Base-by-base conservation (phyloP, 768 basidiomycete species). In the Gloeophyllum trabeum region DNA sequence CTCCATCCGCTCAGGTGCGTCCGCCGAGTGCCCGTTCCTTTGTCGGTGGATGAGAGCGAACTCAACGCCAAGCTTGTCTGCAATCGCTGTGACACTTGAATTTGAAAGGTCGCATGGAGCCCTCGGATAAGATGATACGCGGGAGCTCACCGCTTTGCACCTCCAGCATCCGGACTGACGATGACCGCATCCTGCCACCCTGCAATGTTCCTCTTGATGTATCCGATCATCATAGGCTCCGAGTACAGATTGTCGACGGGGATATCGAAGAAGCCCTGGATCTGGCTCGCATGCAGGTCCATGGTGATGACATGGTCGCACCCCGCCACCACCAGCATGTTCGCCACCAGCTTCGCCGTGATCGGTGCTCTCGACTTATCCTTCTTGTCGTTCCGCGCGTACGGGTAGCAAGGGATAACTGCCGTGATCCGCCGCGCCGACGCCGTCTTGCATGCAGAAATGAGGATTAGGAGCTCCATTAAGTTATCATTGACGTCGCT, bases 291-390 rank as follows among this genome's bases (percentile, higher is more conserved):
- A 56, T 97, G 94, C 40, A 98, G 67, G 60, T 98, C 93, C 85
- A 98, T 94, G n/a, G 94, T 97, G 51, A 99, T 97, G 54, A 99
- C 84, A 57, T 98, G 94, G 63, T 98, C 94, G 57, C 92, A 96
- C 19, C 94, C 94, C 6, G 96, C 93, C 37, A 96, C 88, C 35
- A 79, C 82, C 46, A 99, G 70, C 94, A 98, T 98, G 62, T 96
- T 98, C 19, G 94, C 93, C 38, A 98, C 89, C 42, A 99, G 76
- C 65, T 99, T 99, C 36, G 94, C 92, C 4, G 94, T 97, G 60
- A 99, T 99, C 20, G 96, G 94, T 3, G 92, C 91, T 5, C 94
- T 75, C 4, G 79, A 81, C 67, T 87, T 88, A 68, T 99, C 91
- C 71, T 98, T 99, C 66, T 96, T 96, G 71, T 97, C 94, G 75